A percentile compares a stretch with the other conserved stretches of the same genome.
Evolutionary conservation across 208 protist species (phyloP).

Genomic region (Herpetomonas samuelpessoai): DNA sequence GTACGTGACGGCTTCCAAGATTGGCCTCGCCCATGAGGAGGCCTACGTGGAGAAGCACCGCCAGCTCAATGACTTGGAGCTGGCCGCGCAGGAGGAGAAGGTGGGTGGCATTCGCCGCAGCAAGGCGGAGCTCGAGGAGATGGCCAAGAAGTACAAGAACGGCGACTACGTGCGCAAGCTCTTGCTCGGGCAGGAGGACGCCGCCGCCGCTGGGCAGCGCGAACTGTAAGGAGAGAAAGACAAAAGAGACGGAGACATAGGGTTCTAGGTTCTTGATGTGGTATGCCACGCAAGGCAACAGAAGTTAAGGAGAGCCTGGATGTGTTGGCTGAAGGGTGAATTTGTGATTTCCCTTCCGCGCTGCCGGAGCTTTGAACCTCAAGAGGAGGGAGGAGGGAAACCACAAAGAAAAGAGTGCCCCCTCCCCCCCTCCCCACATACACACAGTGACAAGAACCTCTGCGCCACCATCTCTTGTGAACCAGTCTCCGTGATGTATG

Average conservation of each 20-base stretch:
- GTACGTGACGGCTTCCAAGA: constrained; percentile 48
- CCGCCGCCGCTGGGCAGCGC: too few species aligned
- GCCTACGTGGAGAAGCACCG: constrained; percentile 52
- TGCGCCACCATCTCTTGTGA: neutral
- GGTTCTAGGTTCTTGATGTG: too few species aligned
- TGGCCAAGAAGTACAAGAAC: constrained; percentile 66
- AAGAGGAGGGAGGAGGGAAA: too few species aligned
- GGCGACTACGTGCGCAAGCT: constrained; percentile 47
- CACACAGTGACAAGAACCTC: constrained; percentile 2
- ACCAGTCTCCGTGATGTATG: neutral
- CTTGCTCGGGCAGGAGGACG: constrained; percentile 3
- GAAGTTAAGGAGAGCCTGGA: too few species aligned
- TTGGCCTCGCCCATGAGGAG: constrained; percentile 63
- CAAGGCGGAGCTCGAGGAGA: constrained; percentile 28
- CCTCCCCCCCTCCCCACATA: neutral
- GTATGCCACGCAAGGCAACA: too few species aligned
- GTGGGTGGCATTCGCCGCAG: constrained; percentile 34
- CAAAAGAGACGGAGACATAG: too few species aligned
- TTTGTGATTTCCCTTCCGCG: too few species aligned
- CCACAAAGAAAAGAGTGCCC: too few species aligned
- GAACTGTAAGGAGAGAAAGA: too few species aligned
- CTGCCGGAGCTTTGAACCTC: too few species aligned
- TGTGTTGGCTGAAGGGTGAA: too few species aligned
- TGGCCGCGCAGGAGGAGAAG: constrained; percentile 49
- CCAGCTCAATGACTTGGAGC: constrained; percentile 43